Percentiles rank a stretch among this genome's conserved stretches.
phyloP scores from a whole-genome alignment of 169 alveolate genomes.

The Cardiosporidium cionae region DNA sequence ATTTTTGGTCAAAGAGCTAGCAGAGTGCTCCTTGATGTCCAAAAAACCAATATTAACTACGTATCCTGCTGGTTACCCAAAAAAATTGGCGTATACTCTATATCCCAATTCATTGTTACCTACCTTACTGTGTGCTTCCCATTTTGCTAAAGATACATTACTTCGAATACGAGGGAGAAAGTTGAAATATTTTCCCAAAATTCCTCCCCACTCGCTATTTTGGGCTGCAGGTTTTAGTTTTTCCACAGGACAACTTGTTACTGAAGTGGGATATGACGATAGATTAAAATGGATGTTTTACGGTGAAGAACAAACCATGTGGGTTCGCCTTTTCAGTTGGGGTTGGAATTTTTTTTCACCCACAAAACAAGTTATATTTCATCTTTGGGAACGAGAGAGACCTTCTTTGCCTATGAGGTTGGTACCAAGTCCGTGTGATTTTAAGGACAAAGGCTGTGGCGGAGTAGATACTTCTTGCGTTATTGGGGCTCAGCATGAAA shows the following conservation, averaged over 20 bases:
- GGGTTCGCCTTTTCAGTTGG: slow-evolving; percentile 5
- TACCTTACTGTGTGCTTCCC: background rate
- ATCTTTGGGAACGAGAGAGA: slow-evolving; percentile 2
- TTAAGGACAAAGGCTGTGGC: no score
- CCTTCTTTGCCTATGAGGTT: no score
- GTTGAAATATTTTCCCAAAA: background rate
- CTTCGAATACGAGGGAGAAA: slow-evolving; percentile 8
- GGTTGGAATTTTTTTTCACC: slow-evolving; percentile 9
- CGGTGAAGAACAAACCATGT: slow-evolving; percentile 18
- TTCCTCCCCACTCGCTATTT: background rate
- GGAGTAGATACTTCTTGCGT: no score
- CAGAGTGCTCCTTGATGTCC: background rate
- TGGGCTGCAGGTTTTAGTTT: slow-evolving; percentile 24
- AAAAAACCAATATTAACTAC: slow-evolving; percentile 1
- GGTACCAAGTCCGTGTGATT: no score
- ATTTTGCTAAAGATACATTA: background rate
- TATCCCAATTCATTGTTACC: background rate
- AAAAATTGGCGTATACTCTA: background rate
- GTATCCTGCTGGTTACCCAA: slow-evolving; percentile 11
- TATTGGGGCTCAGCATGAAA: no score
- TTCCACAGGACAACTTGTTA: background rate
- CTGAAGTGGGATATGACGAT: slow-evolving; percentile 5
- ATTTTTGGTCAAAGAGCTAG: background rate
- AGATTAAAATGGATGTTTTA: background rate
- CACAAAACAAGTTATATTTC: background rate